These are phyloP conservation scores for Pleurotus cornucopiae DNA, from an alignment of 768 basidiomycete genomes.

Conservation along the genomic window DNA sequence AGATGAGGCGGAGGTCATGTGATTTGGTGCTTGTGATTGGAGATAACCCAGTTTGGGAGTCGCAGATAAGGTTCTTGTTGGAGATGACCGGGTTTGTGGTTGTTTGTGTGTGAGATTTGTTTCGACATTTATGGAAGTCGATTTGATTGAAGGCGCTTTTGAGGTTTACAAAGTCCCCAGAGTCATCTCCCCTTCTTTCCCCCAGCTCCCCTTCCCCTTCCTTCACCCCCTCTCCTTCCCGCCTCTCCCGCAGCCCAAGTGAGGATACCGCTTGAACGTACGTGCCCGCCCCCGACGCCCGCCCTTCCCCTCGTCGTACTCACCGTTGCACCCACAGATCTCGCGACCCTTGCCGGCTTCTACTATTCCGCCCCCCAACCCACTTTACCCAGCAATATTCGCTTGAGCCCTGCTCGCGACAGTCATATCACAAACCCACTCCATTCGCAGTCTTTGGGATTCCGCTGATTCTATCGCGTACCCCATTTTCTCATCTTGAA, in stretches of 20 bases:
- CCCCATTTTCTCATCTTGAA: background rate
- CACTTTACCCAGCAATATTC: constrained; percentile 32
- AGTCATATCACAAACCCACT: constrained; percentile 8
- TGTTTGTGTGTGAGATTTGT: constrained; percentile 5
- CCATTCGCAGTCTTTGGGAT: constrained; percentile 5
- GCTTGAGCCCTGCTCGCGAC: constrained; percentile 75
- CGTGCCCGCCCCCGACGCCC: constrained; percentile 10
- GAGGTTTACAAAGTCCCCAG: constrained; percentile 6
- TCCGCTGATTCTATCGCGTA: constrained; percentile 15
- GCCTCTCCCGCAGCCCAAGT: constrained; percentile 35
- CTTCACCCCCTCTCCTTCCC: constrained; percentile 19
- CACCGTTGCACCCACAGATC: constrained; percentile 40
- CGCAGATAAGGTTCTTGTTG: constrained; percentile 4
- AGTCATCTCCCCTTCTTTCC: background rate
- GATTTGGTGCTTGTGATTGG: background rate
- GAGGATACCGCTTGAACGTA: constrained; percentile 50
- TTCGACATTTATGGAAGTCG: constrained; percentile 2
- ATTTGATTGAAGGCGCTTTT: background rate
- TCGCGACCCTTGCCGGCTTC: constrained; percentile 95
- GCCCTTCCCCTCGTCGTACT: constrained; percentile 17
- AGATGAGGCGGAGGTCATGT: background rate
- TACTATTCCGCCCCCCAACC: constrained; percentile 41
- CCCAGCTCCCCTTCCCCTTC: background rate
- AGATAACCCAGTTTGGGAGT: constrained; percentile 7
- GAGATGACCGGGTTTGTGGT: constrained; percentile 8